Evolutionary conservation across 2,329 filamentous ascomycete species (phyloP), one percentile per base, ranked within the genome.

Genomic region (Pseudogymnoascus sp.): DNA sequence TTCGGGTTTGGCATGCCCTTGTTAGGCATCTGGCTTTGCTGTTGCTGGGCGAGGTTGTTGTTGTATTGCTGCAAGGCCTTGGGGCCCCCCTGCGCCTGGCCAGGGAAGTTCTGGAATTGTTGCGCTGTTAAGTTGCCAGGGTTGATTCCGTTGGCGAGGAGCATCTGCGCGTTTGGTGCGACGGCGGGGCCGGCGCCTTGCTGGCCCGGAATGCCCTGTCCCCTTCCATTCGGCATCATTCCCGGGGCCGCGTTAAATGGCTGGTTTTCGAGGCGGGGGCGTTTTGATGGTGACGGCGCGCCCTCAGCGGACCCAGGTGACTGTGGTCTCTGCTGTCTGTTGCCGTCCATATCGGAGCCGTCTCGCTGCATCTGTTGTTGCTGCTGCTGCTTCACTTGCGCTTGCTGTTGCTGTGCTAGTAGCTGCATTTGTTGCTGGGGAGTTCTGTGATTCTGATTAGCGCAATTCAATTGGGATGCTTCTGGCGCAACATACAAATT

Each of bases 281-380:
- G 84, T 78, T 97, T 97, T 65, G 89, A 93, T 1, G 93, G 93
- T 33, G 93, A 97, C 4, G 92, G 91, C 26, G 90, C 92, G 70
- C 94, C 94, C 60, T 97, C 92, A 61, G 86, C 87, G 37, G 88
- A 87, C 59, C 86, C 85, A 6, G 93, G 93, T 35, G 93, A 96
- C 62, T 87, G 86, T 29, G 91, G 87, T 63, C 92, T 85, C 65
- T 70, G 70, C 67, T 87, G 86, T 63, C 88, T 89, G 74, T 88
- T 90, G 74, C 88, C 88, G 69, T 96, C 91, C 83, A 94, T 91
- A 65, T 88, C 86, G 13, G 90, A 93, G 60, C 90, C 89, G 69
- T 96, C 91, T 63, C 91, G 83, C 73, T 93, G 89, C 89, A 96
- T 95, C 72, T 89, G 86, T 62, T 86, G 86, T 70, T 89, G 85